These are phyloP conservation scores for Hemerocallis citrina DNA, from an alignment of 106 monocot species.

Conservation along the genomic window DNA sequence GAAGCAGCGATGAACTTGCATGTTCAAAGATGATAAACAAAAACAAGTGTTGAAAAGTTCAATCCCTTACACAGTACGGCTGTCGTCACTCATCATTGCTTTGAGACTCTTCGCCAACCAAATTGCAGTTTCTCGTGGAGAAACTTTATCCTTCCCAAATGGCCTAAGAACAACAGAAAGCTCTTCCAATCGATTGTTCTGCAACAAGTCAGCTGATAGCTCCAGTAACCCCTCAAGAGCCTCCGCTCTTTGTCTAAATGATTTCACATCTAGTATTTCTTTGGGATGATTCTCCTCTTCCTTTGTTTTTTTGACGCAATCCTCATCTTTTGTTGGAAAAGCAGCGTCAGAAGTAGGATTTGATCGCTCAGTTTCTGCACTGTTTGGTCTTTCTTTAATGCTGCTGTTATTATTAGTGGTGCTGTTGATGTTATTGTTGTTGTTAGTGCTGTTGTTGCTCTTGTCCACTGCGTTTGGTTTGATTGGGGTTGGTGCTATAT, in stretches of 20 bases:
- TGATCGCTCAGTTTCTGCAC: conserved; percentile 8
- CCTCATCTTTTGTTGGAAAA: neutral
- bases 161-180: conserved; percentile 81
- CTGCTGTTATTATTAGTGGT: too few relatives aligned
- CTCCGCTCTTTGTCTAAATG: conserved; percentile 85
- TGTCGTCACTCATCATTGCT: conserved; percentile 77
- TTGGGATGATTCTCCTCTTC: conserved; percentile 47
- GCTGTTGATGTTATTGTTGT: too few relatives aligned
- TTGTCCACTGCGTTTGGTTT: conserved; percentile 22
- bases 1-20: neutral
- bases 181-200: conserved; percentile 68
- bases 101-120: conserved; percentile 97
- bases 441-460: too few relatives aligned
- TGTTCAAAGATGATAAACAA: neutral
- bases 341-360: conserved; percentile 2
- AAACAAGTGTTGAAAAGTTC: neutral
- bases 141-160: conserved; percentile 93
- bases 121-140: conserved; percentile 91
- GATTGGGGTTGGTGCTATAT: conserved; percentile 1
- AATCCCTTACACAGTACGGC: conserved; percentile 13
- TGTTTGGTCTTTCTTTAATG: conserved; percentile 19
- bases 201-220: conserved; percentile 81
- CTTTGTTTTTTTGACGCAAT: conserved; percentile 8
- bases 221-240: conserved; percentile 91
- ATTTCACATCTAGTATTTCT: conserved; percentile 70